Conservation (phyloP, 2,329 filamentous ascomycete species). For the Aspergillus sp. region DNA sequence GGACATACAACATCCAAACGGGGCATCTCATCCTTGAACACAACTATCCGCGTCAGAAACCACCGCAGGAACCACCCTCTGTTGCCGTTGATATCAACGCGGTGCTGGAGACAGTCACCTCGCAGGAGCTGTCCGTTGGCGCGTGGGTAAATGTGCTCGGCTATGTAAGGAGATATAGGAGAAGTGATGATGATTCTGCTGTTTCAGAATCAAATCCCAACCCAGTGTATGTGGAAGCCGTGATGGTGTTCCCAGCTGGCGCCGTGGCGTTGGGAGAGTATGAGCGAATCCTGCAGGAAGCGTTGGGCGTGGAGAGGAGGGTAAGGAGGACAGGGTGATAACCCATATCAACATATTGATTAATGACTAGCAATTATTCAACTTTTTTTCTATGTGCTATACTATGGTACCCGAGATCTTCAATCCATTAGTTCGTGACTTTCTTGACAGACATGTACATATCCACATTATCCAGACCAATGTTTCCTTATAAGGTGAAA, state of each 20-base stretch:
- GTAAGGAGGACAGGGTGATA: slow-evolving; percentile 16
- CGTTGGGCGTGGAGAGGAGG: slow-evolving; percentile 36
- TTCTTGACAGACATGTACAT: neutral
- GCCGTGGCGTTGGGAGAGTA: slow-evolving; percentile 72
- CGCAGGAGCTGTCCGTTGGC: slow-evolving; percentile 68
- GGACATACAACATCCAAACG: slow-evolving; percentile 56
- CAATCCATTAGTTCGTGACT: neutral
- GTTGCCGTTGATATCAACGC: slow-evolving; percentile 71
- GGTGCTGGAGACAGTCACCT: slow-evolving; percentile 65
- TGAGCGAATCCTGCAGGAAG: slow-evolving; percentile 57
- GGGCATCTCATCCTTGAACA: slow-evolving; percentile 70
- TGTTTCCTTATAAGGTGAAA: neutral
- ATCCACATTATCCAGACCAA: neutral
- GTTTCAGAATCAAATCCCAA: slow-evolving; percentile 30
- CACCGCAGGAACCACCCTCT: slow-evolving; percentile 39
- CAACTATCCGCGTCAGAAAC: slow-evolving; percentile 51
- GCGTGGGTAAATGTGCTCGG: slow-evolving; percentile 89
- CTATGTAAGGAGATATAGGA: slow-evolving; percentile 56
- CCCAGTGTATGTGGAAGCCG: slow-evolving; percentile 64
- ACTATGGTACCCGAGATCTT: neutral
- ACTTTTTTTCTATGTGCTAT: neutral
- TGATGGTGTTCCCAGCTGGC: slow-evolving; percentile 76
- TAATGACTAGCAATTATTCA: neutral
- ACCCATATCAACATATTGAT: neutral
- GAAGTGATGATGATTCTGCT: neutral